A percentile compares a stretch with the other conserved stretches of the same genome.
These are phyloP conservation scores for Cucumis melo DNA, from an alignment of 306 rosid genomes.

Conservation along the genomic window DNA sequence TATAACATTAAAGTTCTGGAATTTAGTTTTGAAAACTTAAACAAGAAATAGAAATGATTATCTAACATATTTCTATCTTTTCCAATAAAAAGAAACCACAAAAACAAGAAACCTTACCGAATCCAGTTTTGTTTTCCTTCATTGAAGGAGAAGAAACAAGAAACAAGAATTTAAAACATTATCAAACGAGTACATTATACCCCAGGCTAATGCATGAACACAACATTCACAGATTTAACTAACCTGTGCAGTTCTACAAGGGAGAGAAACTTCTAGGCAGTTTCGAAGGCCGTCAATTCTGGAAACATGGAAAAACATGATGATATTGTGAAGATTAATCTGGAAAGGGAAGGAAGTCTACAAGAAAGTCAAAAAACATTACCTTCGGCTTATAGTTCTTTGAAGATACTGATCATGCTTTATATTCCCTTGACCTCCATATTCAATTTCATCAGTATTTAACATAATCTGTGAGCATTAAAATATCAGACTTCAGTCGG, in stretches of 20 bases:
- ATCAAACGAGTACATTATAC: background rate
- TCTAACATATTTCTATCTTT: too few species aligned
- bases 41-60: too few species aligned
- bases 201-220: background rate
- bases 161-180: background rate
- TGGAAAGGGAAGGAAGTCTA: background rate
- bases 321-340: background rate
- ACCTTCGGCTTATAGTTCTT: slow-evolving; percentile 66
- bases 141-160: background rate
- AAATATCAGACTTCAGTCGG: background rate
- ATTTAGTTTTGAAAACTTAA: too few species aligned
- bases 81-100: too few species aligned
- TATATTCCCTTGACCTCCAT: slow-evolving; percentile 70
- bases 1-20: too few species aligned
- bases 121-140: too few species aligned
- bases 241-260: slow-evolving; percentile 86
- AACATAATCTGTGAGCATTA: slow-evolving; percentile 42
- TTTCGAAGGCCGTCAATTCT: slow-evolving; percentile 64
- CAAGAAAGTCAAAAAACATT: background rate
- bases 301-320: slow-evolving; percentile 12
- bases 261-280: slow-evolving; percentile 70
- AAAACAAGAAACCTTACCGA: background rate
- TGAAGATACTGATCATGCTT: slow-evolving; percentile 46
- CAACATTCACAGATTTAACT: slow-evolving; percentile 11
- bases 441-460: slow-evolving; percentile 64